A percentile compares a stretch with the other conserved stretches of the same genome.
phyloP scores from a whole-genome alignment of 331 rosid genomes.

The Dryas integrifolia region DNA sequence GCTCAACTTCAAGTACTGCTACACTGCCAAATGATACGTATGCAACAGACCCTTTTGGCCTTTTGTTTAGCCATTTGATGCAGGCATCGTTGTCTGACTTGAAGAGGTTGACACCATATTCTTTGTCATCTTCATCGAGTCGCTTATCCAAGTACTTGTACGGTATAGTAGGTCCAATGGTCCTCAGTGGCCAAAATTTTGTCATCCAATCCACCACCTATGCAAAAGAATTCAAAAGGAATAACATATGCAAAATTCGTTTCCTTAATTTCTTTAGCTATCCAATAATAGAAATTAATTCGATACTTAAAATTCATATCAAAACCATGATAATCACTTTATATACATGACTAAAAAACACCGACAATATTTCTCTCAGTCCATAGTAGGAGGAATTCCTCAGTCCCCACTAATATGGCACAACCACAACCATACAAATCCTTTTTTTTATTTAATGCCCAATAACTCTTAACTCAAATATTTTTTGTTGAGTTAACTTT shows the following conservation, averaged over 20 bases:
- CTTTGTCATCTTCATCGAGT: conserved; percentile 7
- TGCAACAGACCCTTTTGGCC: conserved; percentile 28
- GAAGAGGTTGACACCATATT: conserved; percentile 13
- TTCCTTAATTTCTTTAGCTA: too few relatives aligned
- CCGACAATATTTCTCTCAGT: too few relatives aligned
- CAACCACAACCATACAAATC: too few relatives aligned
- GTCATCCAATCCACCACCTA: conserved; percentile 27
- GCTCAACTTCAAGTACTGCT: background rate
- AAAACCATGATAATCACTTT: background rate
- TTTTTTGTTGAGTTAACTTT: too few relatives aligned
- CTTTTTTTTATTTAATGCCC: too few relatives aligned
- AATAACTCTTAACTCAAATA: too few relatives aligned
- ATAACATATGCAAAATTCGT: too few relatives aligned
- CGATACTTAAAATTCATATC: background rate
- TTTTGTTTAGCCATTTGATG: conserved; percentile 34
- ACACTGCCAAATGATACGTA: conserved; percentile 34
- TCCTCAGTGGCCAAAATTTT: conserved; percentile 8
- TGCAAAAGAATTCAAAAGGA: background rate
- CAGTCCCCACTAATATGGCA: too few relatives aligned
- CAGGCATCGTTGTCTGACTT: conserved; percentile 5
- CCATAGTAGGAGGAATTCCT: too few relatives aligned
- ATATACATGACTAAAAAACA: too few relatives aligned
- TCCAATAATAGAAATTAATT: background rate
- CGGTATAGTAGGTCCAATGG: conserved; percentile 24
- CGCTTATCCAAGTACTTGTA: conserved; percentile 13